Evolutionary conservation across 805 yeast genomes (phyloP).

Genomic region (Torulaspora delbrueckii): DNA sequence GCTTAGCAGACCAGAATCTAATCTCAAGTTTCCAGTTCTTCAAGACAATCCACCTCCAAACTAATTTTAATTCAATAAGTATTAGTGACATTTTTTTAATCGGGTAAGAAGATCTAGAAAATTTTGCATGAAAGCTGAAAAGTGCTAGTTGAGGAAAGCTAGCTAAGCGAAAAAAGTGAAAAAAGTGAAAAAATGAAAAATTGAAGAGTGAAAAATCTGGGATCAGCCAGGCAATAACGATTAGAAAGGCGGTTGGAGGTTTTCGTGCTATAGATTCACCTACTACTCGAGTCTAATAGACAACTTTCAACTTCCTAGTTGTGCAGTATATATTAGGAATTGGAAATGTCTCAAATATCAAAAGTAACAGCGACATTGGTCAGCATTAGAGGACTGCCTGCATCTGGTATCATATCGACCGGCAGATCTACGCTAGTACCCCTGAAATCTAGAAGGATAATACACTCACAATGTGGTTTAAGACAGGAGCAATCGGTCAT

Average conservation of each 20-base stretch:
- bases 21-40: too few species aligned
- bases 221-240: background rate
- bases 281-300: background rate
- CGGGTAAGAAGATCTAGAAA: background rate
- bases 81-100: background rate
- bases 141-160: background rate
- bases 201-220: background rate
- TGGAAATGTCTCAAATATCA: conserved; percentile 12
- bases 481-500: conserved; percentile 4
- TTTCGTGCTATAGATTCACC: background rate
- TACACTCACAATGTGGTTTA: background rate
- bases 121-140: background rate
- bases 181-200: background rate
- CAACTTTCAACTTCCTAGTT: background rate
- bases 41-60: too few species aligned
- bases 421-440: background rate
- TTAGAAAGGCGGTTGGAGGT: background rate
- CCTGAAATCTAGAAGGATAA: background rate
- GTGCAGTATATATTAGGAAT: background rate
- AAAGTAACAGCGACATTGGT: conserved; percentile 7
- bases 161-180: background rate
- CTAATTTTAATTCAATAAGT: too few species aligned
- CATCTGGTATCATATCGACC: background rate
- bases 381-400: conserved; percentile 3
- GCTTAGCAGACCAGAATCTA: too few species aligned